Evolutionary conservation across 139 green algal species (phyloP).

Genomic region (Micractinium conductrix): DNA sequence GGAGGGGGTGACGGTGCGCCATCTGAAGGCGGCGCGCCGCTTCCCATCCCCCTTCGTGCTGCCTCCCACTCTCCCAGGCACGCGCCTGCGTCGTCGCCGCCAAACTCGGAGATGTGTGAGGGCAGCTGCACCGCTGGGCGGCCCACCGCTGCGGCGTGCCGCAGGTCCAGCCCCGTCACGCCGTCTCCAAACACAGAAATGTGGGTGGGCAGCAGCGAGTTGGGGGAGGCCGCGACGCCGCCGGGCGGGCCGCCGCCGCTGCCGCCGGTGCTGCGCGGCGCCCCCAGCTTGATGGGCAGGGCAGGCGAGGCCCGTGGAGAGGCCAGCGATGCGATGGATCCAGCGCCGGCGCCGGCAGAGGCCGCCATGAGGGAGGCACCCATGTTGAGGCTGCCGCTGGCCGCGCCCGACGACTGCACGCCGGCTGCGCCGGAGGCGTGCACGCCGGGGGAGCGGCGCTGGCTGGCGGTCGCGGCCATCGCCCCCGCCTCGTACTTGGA

Average conservation of each 20-base stretch:
- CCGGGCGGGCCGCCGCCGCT: not conserved
- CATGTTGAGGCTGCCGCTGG: not conserved
- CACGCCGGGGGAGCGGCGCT: not conserved
- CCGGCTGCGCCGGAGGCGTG: not conserved
- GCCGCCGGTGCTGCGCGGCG: not conserved
- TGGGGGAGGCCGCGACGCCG: not conserved
- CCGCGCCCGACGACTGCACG: not conserved
- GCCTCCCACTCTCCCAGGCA: too few relatives aligned
- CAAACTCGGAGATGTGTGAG: constrained; percentile 64
- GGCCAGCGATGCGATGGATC: not conserved
- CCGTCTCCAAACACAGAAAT: constrained; percentile 74
- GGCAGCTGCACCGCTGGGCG: constrained; percentile 30
- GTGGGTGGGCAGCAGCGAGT: constrained; percentile 61
- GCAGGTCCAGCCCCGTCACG: constrained; percentile 10
- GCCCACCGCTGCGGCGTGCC: constrained; percentile 6
- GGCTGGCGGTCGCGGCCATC: not conserved
- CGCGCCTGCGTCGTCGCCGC: constrained; percentile 18
- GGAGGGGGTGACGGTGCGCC: too few relatives aligned
- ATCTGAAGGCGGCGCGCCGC: too few relatives aligned
- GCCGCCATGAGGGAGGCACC: not conserved
- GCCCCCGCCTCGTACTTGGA: constrained; percentile 33
- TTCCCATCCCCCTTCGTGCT: too few relatives aligned
- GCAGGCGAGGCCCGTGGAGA: not conserved
- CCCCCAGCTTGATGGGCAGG: not conserved
- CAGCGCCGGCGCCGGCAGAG: not conserved